Conservation (phyloP, 495 filamentous ascomycete genomes). For the Penicillium paxilli region DNA sequence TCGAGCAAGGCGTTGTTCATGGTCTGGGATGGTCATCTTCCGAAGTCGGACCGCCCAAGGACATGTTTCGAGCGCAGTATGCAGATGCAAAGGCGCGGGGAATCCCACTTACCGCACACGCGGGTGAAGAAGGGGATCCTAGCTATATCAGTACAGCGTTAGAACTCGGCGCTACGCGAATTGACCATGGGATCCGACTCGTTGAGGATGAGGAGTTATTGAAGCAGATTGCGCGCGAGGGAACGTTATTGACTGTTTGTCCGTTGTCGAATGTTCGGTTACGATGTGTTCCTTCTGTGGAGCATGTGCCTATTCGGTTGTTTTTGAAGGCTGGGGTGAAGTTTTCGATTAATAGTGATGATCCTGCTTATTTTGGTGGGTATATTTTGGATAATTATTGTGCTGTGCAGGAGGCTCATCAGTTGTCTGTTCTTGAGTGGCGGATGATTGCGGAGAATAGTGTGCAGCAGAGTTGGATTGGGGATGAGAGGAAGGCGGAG, state of each 20-base stretch:
- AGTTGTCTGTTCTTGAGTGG: constrained; percentile 64
- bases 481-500: constrained; percentile 41
- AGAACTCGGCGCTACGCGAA: constrained; percentile 58
- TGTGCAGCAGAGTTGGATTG: constrained; percentile 63
- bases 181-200: constrained; percentile 72
- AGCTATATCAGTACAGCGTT: constrained; percentile 65
- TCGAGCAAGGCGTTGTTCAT: constrained; percentile 51
- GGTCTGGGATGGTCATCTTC: constrained; percentile 69
- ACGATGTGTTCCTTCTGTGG: constrained; percentile 54
- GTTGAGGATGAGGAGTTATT: constrained; percentile 62
- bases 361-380: constrained; percentile 79
- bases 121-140: constrained; percentile 73
- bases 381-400: constrained; percentile 78
- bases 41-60: constrained; percentile 63
- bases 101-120: constrained; percentile 66
- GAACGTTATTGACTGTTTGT: constrained; percentile 66
- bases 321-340: constrained; percentile 66
- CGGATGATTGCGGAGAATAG: constrained; percentile 57
- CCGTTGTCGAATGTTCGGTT: constrained; percentile 73
- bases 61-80: constrained; percentile 62
- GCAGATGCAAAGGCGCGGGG: constrained; percentile 46
- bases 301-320: constrained; percentile 60
- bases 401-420: constrained; percentile 70
- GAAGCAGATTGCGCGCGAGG: constrained; percentile 52
- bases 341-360: constrained; percentile 74